Evolutionary conservation across 441 rosid species (phyloP).

Genomic region (Arabidopsis hybrid): DNA sequence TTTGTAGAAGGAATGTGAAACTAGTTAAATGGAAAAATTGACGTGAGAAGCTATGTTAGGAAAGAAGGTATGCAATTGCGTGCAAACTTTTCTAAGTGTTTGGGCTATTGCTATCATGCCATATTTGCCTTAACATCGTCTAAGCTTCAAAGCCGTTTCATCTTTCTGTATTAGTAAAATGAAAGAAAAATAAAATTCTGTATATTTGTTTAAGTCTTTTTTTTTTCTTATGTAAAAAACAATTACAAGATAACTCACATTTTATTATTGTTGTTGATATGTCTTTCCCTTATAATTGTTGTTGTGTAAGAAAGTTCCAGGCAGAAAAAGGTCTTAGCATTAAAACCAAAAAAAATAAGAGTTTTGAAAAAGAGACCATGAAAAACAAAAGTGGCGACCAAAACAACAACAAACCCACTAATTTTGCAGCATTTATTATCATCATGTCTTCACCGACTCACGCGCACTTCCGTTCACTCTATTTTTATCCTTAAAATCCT

Average conservation of each 20-base stretch:
- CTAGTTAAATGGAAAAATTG: background rate
- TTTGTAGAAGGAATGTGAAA: too few species aligned
- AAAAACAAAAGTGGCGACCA: background rate
- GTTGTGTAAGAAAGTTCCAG: too few species aligned
- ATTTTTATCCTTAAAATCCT: slow-evolving; percentile 36
- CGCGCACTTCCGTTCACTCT: slow-evolving; percentile 46
- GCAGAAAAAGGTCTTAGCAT: too few species aligned
- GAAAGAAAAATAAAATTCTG: too few species aligned
- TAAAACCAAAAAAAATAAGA: too few species aligned
- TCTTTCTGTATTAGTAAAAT: too few species aligned
- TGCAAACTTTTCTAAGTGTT: slow-evolving; percentile 1
- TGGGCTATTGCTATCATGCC: background rate
- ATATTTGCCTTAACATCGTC: slow-evolving; percentile 4
- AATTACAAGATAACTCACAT: too few species aligned
- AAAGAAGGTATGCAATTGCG: slow-evolving; percentile 12
- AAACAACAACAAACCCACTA: slow-evolving; percentile 39
- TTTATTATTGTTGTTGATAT: too few species aligned
- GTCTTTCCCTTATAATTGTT: too few species aligned
- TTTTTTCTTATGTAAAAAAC: too few species aligned
- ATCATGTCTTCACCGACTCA: slow-evolving; percentile 35
- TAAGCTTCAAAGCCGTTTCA: background rate
- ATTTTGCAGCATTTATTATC: slow-evolving; percentile 35
- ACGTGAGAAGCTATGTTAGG: background rate
- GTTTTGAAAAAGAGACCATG: background rate
- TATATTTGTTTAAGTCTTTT: too few species aligned